These are phyloP conservation scores for Nidularia pulvinata DNA, from an alignment of 768 basidiomycete species.

Conservation along the genomic window DNA sequence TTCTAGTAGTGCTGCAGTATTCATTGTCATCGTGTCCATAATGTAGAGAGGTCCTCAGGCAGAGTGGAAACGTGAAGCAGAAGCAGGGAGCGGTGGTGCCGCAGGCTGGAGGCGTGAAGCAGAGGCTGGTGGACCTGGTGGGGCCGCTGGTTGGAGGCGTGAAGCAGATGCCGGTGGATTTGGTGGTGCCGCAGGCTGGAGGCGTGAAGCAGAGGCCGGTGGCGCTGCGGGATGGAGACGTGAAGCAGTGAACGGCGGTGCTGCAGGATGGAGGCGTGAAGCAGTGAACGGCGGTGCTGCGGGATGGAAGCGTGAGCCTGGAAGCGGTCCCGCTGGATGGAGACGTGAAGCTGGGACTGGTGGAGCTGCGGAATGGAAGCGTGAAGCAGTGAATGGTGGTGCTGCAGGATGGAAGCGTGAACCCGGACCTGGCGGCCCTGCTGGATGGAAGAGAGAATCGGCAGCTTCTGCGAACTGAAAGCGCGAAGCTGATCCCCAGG, in stretches of 20 bases:
- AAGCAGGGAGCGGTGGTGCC: neutral
- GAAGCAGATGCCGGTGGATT: constrained; percentile 4
- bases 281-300: neutral
- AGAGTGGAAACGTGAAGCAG: constrained; percentile 5
- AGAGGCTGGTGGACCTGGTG: neutral
- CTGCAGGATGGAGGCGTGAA: constrained; percentile 10
- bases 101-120: constrained; percentile 9
- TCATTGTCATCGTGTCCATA: neutral
- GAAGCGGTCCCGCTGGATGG: constrained; percentile 3
- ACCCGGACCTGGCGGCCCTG: constrained; percentile 2
- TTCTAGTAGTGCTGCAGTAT: neutral
- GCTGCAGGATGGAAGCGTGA: constrained; percentile 12
- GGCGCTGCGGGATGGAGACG: neutral
- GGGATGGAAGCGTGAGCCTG: neutral
- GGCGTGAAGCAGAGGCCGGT: constrained; percentile 10
- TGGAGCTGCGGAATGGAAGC: neutral
- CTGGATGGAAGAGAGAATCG: neutral
- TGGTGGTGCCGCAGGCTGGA: constrained; percentile 9
- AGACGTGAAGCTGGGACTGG: neutral
- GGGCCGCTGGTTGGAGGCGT: constrained; percentile 9
- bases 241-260: neutral
- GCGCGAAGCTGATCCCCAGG: no score
- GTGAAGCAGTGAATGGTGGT: neutral
- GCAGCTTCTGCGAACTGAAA: no score
- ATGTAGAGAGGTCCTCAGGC: neutral